Base-by-base conservation (phyloP, 2,329 filamentous ascomycete species). In the Pseudogymnoascus sp. region DNA sequence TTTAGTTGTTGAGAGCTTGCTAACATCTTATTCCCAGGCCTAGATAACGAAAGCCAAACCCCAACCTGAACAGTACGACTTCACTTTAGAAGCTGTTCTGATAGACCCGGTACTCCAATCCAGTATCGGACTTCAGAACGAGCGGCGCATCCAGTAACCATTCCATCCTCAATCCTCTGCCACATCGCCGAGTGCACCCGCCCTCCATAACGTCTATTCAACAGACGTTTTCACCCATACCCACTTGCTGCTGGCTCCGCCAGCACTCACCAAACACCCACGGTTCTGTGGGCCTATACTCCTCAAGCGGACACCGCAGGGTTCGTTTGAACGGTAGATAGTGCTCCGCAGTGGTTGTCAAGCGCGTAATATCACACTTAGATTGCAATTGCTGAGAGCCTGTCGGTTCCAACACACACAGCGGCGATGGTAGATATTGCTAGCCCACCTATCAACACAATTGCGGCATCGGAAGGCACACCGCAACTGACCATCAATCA, bases 241-340 rank as follows among this genome's bases (percentile, higher is more conserved):
- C 74, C 68, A 71, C 82, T 82, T 89, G 85, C 82, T 85, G 88
- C 89, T 92, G 89, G 90, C 89, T 88, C 84, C 84, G 89, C 91
- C 89, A 93, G 88, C 89, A 84, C 83, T 80, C 77, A 77, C 72
- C 70, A 71, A 77, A 70, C 76, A 76, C 78, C 80, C 79, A 81
- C 82, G 80, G 77, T 83, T 82, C 83, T 85, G 88, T 94, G 91
- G 90, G 91, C 90, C 91, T 94, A 92, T 90, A 94, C 89, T 92
- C 81, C 90, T 92, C 90, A 89, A 86, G 84, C 91, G 89, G 82
- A 89, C 89, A 82, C 87, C 86, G 85, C 88, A 91, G 88, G 85
- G 88, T 92, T 92, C 90, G 90, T 93, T 91, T 95, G 90, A 86
- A 90, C 83, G 86, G 89, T 87, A 95, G 92, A 91, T 89, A 92